A percentile compares a stretch with the other conserved stretches of the same genome.
Conservation (phyloP, 352 stramenopile species). For the Halophytophthora batemanensis region DNA sequence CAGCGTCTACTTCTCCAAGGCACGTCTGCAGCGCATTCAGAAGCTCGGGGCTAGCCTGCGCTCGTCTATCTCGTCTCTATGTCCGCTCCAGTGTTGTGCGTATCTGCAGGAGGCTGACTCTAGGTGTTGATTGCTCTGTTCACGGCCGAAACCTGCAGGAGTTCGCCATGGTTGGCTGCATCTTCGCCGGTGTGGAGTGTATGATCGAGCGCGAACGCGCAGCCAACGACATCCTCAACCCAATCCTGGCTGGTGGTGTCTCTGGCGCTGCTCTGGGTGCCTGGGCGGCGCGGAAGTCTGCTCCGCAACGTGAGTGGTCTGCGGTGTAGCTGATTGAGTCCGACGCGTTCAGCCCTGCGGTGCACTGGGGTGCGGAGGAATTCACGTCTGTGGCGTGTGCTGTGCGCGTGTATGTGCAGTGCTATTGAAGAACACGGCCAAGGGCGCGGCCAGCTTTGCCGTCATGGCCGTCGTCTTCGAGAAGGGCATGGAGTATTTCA, state of each 20-base stretch:
- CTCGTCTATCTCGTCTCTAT: too few species aligned
- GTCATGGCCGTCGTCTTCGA: slow-evolving; percentile 86
- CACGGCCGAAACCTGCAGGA: slow-evolving; percentile 34
- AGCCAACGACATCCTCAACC: slow-evolving; percentile 73
- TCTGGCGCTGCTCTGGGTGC: slow-evolving; percentile 60
- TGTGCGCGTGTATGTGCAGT: slow-evolving; percentile 41
- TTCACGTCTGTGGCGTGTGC: slow-evolving; percentile 2
- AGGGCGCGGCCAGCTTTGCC: slow-evolving; percentile 75
- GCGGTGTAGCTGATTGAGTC: background rate
- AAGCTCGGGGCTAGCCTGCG: background rate
- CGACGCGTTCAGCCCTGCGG: background rate
- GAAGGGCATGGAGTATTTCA: slow-evolving; percentile 71
- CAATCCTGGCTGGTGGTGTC: slow-evolving; percentile 66
- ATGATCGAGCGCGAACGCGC: slow-evolving; percentile 82
- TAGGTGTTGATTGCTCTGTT: too few species aligned
- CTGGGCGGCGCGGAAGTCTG: slow-evolving; percentile 68
- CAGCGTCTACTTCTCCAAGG: slow-evolving; percentile 87
- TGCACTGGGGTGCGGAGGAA: background rate
- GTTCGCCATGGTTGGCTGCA: slow-evolving; percentile 75
- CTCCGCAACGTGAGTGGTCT: slow-evolving; percentile 46
- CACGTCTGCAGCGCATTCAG: slow-evolving; percentile 6
- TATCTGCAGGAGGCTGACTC: too few species aligned
- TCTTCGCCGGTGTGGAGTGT: slow-evolving; percentile 83
- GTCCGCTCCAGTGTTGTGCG: too few species aligned
- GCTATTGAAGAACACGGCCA: slow-evolving; percentile 63